These are phyloP conservation scores for Aspergillus proliferans DNA, from an alignment of 2,329 filamentous ascomycete species.

Conservation along the genomic window DNA sequence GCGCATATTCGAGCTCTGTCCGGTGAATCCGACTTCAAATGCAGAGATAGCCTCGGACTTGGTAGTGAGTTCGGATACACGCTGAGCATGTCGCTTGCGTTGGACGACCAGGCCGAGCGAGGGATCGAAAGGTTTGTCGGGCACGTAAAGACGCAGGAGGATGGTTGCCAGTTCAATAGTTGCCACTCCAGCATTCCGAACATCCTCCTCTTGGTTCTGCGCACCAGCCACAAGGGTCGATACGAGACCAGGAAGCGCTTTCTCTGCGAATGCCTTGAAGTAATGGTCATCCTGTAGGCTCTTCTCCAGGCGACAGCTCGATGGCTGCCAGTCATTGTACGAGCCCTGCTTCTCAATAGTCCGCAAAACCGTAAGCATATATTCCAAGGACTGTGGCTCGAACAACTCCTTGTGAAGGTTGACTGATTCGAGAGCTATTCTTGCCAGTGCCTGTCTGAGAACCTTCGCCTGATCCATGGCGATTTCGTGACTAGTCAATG, in stretches of 20 bases:
- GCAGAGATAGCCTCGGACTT: conserved; percentile 55
- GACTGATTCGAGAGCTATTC: conserved; percentile 28
- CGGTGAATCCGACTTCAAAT: conserved; percentile 64
- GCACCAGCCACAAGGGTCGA: conserved; percentile 14
- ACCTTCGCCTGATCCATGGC: conserved; percentile 45
- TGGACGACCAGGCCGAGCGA: conserved; percentile 58
- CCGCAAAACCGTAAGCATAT: conserved; percentile 18
- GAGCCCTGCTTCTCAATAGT: conserved; percentile 17
- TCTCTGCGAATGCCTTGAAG: conserved; percentile 29
- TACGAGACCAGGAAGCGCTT: conserved; percentile 24
- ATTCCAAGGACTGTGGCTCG: conserved; percentile 20
- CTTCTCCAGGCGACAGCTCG: conserved; percentile 14
- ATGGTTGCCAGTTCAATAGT: conserved; percentile 73
- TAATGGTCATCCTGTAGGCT: conserved; percentile 23
- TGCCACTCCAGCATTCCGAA: conserved; percentile 49
- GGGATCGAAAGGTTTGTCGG: conserved; percentile 81
- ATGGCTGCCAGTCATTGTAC: conserved; percentile 7
- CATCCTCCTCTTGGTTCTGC: conserved; percentile 12
- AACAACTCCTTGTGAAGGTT: conserved; percentile 30
- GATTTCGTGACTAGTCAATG: conserved; percentile 46
- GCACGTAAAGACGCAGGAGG: conserved; percentile 73
- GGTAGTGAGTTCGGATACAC: conserved; percentile 49
- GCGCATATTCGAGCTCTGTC: conserved; percentile 62
- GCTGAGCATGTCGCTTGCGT: conserved; percentile 51
- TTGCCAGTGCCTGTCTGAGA: conserved; percentile 45